A percentile compares a stretch with the other conserved stretches of the same genome.
Conservation (phyloP, 2,329 filamentous ascomycete genomes). For the Claviceps monticola region DNA sequence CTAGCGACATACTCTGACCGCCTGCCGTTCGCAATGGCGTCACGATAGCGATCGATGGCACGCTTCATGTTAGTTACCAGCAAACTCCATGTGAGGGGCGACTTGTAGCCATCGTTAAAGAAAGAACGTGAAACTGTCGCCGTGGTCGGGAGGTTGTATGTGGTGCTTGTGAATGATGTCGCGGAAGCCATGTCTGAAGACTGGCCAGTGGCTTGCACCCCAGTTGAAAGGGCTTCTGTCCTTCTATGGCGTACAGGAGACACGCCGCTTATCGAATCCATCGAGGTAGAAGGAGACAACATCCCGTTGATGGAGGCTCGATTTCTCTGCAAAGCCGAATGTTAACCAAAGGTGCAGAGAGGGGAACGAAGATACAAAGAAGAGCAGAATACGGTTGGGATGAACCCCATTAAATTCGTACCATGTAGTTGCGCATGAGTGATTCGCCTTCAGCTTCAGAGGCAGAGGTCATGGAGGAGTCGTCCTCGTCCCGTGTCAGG, state of each 20-base stretch:
- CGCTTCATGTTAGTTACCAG: conserved; percentile 87
- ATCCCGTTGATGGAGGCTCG: conserved; percentile 56
- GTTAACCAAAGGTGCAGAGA: background rate
- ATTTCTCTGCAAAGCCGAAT: conserved; percentile 30
- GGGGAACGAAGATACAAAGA: background rate
- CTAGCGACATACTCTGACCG: conserved; percentile 83
- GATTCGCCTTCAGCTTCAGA: conserved; percentile 73
- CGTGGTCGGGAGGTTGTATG: conserved; percentile 42
- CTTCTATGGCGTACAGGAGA: conserved; percentile 45
- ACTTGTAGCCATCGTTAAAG: conserved; percentile 74
- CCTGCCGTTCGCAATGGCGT: conserved; percentile 71
- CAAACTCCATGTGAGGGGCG: conserved; percentile 75
- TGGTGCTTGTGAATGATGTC: conserved; percentile 47
- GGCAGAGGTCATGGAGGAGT: conserved; percentile 73
- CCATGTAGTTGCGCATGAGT: conserved; percentile 51
- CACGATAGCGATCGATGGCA: conserved; percentile 78
- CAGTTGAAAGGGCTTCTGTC: conserved; percentile 39
- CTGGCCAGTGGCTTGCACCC: conserved; percentile 21
- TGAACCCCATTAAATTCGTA: conserved; percentile 24
- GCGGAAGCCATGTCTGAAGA: conserved; percentile 42
- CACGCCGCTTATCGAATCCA: conserved; percentile 72
- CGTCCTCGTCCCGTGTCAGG: conserved; percentile 70
- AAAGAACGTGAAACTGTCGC: conserved; percentile 64
- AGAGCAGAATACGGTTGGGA: background rate
- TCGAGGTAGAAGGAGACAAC: conserved; percentile 74